Evolutionary conservation across 2,329 filamentous ascomycete genomes (phyloP).

Genomic region (Metarhizium rileyi): DNA sequence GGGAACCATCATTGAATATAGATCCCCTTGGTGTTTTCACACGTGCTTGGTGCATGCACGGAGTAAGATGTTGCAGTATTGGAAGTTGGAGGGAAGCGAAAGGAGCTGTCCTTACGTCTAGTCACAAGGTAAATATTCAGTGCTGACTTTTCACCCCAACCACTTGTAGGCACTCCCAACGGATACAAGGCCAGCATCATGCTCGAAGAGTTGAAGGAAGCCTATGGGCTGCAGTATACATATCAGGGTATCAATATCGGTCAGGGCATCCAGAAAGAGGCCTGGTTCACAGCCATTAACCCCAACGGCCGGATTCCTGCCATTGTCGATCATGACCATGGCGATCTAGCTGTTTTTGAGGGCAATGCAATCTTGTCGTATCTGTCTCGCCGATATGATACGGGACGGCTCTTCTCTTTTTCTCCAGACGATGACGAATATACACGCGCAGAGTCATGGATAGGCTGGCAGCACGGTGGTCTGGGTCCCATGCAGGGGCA

Average conservation of each 20-base stretch:
- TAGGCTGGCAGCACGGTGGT: conserved; percentile 65
- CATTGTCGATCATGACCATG: conserved; percentile 56
- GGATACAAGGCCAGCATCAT: conserved; percentile 49
- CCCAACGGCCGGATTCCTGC: conserved; percentile 59
- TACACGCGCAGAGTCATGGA: conserved; percentile 36
- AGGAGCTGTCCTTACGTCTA: neutral
- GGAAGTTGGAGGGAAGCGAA: neutral
- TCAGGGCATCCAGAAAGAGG: conserved; percentile 56
- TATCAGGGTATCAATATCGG: conserved; percentile 48
- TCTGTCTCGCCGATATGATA: conserved; percentile 62
- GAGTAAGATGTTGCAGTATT: neutral
- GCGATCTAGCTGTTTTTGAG: conserved; percentile 59
- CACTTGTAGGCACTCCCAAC: conserved; percentile 35
- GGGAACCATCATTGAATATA: neutral
- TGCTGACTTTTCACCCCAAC: conserved; percentile 8
- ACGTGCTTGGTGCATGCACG: neutral
- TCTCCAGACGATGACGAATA: conserved; percentile 28
- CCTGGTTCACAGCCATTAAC: conserved; percentile 52
- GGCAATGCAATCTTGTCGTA: conserved; percentile 66
- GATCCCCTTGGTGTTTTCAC: neutral
- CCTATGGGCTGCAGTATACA: conserved; percentile 51
- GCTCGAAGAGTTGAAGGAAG: conserved; percentile 57
- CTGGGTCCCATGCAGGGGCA: conserved; percentile 66
- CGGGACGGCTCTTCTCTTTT: conserved; percentile 34
- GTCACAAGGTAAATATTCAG: neutral